Conservation (phyloP, 192 early-diverging fungal genomes). For the Chytriomyces sp. region DNA sequence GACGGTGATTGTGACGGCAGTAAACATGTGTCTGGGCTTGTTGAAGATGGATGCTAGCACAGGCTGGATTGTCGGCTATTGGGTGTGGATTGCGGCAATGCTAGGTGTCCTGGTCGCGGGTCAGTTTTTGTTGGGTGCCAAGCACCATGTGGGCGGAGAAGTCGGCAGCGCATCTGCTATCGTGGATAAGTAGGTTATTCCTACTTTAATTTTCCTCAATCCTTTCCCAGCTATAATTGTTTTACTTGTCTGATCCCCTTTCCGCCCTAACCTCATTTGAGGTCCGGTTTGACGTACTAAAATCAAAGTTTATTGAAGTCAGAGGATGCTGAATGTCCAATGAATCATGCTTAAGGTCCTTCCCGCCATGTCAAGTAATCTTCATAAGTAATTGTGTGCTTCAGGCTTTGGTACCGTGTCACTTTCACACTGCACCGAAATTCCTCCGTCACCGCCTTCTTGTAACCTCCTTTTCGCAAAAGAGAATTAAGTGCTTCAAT, state of each 20-base stretch:
- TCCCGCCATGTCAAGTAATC: slow-evolving; percentile 61
- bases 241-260: too few relatives aligned
- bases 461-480: slow-evolving; percentile 83
- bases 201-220: too few relatives aligned
- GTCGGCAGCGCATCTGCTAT: too few relatives aligned
- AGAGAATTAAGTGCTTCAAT: slow-evolving; percentile 81
- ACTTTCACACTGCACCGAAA: slow-evolving; percentile 65
- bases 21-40: background rate
- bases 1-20: background rate
- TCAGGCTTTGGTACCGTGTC: slow-evolving; percentile 83
- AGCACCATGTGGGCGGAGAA: slow-evolving; percentile 16
- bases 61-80: background rate
- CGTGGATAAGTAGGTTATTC: too few relatives aligned
- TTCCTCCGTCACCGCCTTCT: slow-evolving; percentile 60
- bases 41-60: background rate
- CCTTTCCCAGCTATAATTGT: too few relatives aligned
- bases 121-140: slow-evolving; percentile 2
- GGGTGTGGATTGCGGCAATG: slow-evolving; percentile 8
- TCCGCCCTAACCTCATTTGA: too few relatives aligned
- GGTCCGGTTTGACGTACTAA: too few relatives aligned
- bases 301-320: too few relatives aligned
- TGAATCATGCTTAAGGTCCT: too few relatives aligned
- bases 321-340: too few relatives aligned
- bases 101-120: background rate
- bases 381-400: slow-evolving; percentile 66